Evolutionary conservation across 2,329 filamentous ascomycete species (phyloP).

Genomic region (Malbranchea cinnamomea): DNA sequence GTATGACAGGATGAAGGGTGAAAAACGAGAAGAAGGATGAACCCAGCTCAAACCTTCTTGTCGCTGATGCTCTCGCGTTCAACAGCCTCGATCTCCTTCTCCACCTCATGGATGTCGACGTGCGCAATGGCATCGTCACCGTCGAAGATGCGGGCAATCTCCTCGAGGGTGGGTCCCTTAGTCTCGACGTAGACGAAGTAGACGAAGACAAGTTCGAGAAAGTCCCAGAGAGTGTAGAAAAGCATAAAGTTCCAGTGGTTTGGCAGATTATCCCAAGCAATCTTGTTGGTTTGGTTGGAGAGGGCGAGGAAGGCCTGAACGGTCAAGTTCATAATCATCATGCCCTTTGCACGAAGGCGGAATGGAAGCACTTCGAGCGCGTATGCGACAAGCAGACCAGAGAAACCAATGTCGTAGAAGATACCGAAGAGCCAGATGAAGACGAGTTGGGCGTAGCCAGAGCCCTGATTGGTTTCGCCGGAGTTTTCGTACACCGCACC

Average conservation of each 20-base stretch:
- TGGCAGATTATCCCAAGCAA: constrained; percentile 12
- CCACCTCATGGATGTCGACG: neutral
- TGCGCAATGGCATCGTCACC: constrained; percentile 36
- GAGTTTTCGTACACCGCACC: constrained; percentile 32
- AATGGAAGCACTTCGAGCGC: constrained; percentile 21
- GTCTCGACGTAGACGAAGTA: constrained; percentile 42
- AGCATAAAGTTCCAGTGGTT: constrained; percentile 14
- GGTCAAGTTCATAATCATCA: constrained; percentile 27
- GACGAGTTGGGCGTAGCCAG: constrained; percentile 35
- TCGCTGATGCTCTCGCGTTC: too few species aligned
- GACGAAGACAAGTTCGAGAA: constrained; percentile 19
- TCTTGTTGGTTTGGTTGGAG: constrained; percentile 14
- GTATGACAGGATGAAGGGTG: too few species aligned
- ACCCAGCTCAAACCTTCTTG: too few species aligned
- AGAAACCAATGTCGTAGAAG: constrained; percentile 18
- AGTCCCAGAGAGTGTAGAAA: constrained; percentile 14
- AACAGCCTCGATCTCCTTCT: neutral
- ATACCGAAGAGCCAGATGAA: constrained; percentile 29
- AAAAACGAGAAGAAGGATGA: too few species aligned
- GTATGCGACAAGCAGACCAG: constrained; percentile 16
- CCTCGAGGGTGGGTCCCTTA: constrained; percentile 54
- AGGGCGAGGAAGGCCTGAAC: constrained; percentile 42
- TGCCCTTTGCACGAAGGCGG: constrained; percentile 23
- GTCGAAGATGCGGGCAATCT: constrained; percentile 56
- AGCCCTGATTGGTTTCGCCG: constrained; percentile 16